phyloP scores from a whole-genome alignment of 2,329 filamentous ascomycete genomes.

The Westerdykella sp. region DNA sequence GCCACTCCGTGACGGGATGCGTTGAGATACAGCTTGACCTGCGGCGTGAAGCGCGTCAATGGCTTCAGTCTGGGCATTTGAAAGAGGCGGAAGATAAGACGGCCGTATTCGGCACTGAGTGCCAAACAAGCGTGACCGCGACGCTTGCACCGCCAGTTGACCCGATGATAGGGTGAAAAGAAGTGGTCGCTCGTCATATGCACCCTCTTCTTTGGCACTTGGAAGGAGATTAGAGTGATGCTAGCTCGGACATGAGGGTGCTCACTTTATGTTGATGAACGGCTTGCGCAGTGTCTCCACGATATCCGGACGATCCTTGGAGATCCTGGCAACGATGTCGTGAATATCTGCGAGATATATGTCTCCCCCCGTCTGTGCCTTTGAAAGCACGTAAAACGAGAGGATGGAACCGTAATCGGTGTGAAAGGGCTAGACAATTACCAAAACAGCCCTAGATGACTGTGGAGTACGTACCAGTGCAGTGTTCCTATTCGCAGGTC shows the following conservation, averaged over 20 bases:
- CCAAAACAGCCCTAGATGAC: background rate
- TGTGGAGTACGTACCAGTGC: slow-evolving; percentile 1
- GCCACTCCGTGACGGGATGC: slow-evolving; percentile 1
- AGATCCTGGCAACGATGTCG: slow-evolving; percentile 1
- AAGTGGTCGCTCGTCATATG: slow-evolving; percentile 3
- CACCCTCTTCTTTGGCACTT: slow-evolving; percentile 3
- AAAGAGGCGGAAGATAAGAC: background rate
- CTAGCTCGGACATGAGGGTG: background rate
- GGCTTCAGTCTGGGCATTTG: slow-evolving; percentile 2
- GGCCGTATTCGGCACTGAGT: slow-evolving; percentile 1
- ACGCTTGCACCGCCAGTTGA: slow-evolving; percentile 1
- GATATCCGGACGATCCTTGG: slow-evolving; percentile 1
- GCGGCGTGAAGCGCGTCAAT: slow-evolving; percentile 5
- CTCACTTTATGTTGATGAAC: background rate
- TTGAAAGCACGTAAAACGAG: slow-evolving; percentile 3
- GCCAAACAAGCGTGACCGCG: slow-evolving; percentile 3
- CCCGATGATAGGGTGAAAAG: slow-evolving; percentile 4
- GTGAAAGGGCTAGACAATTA: slow-evolving; percentile 2
- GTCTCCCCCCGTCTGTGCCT: slow-evolving; percentile 1
- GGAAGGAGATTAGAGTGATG: background rate
- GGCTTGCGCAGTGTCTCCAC: slow-evolving; percentile 2
- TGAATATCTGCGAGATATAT: slow-evolving; percentile 2
- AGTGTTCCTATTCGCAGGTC: slow-evolving; percentile 4
- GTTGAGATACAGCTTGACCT: slow-evolving; percentile 1
- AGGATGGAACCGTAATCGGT: slow-evolving; percentile 5